Evolutionary conservation across 208 protist genomes (phyloP).

Genomic region (Porcisia deanei): DNA sequence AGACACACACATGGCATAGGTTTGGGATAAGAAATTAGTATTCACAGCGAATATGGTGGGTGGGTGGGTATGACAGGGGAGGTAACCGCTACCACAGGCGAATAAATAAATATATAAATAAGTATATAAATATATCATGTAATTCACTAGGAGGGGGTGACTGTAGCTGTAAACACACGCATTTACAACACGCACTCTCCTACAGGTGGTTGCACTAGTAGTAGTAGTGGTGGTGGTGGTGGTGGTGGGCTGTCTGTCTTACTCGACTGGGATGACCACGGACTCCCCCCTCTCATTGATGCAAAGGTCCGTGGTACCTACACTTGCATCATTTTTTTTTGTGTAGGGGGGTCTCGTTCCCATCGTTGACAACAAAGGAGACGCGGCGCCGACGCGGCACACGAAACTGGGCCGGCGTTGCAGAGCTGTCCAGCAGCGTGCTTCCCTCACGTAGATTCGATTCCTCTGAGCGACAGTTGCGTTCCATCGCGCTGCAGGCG

Average conservation of each 20-base stretch:
- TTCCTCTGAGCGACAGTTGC: conserved; percentile 19
- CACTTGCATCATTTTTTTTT: neutral
- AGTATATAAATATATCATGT: too few species aligned
- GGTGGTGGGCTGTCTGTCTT: too few species aligned
- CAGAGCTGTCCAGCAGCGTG: conserved; percentile 33
- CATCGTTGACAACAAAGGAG: conserved; percentile 35
- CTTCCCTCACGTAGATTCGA: conserved; percentile 35
- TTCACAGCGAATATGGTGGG: neutral
- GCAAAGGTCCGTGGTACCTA: neutral
- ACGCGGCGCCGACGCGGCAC: conserved; percentile 47
- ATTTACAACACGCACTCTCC: too few species aligned
- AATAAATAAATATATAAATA: too few species aligned
- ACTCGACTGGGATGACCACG: too few species aligned
- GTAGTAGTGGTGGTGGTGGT: too few species aligned
- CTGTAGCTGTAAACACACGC: too few species aligned
- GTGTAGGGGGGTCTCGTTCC: neutral
- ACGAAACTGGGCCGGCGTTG: conserved; percentile 40
- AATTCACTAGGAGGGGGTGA: too few species aligned
- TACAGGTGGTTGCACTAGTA: too few species aligned
- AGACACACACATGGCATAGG: neutral
- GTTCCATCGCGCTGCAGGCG: conserved; percentile 10
- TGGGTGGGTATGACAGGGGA: neutral
- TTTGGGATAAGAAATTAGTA: neutral
- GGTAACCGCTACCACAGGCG: neutral
- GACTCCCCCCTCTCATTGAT: neutral